A percentile compares a stretch with the other conserved stretches of the same genome.
Evolutionary conservation across 129 eudicot genomes (phyloP).

Genomic region (Logfia minima): DNA sequence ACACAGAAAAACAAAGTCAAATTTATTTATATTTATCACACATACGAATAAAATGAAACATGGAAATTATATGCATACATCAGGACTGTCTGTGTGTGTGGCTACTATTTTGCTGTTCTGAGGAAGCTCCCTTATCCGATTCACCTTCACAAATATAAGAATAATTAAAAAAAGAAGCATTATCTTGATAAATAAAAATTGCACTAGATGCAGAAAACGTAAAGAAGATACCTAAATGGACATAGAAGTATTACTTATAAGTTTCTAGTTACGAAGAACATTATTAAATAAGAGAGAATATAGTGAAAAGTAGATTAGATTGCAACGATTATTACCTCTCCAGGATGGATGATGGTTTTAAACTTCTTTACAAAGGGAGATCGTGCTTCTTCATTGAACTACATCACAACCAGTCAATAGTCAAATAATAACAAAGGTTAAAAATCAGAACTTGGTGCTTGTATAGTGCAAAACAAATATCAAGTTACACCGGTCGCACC

Average conservation of each 20-base stretch:
- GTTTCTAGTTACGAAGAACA: background rate
- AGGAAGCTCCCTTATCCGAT: slow-evolving; percentile 94
- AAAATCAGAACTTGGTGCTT: slow-evolving; percentile 12
- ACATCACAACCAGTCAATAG: slow-evolving; percentile 21
- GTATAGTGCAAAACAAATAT: background rate
- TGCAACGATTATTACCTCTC: slow-evolving; percentile 60
- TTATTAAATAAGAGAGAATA: background rate
- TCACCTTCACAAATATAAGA: slow-evolving; percentile 55
- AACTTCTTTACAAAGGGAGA: slow-evolving; percentile 92
- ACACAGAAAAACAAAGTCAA: background rate
- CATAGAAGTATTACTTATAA: background rate
- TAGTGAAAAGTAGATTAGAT: background rate
- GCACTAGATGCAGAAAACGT: background rate
- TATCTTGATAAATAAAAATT: background rate
- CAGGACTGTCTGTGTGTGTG: slow-evolving; percentile 96
- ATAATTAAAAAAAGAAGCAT: background rate
- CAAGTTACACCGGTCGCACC: slow-evolving; percentile 37
- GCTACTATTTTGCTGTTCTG: slow-evolving; percentile 96
- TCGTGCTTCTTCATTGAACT: slow-evolving; percentile 94
- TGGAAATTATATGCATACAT: slow-evolving; percentile 49
- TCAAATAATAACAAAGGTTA: background rate
- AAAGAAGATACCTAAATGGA: background rate
- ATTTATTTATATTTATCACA: background rate
- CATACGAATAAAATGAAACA: background rate
- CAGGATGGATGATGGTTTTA: slow-evolving; percentile 96